Evolutionary conservation across 352 stramenopile species (phyloP).

Genomic region (Phytopythium kandeliae): DNA sequence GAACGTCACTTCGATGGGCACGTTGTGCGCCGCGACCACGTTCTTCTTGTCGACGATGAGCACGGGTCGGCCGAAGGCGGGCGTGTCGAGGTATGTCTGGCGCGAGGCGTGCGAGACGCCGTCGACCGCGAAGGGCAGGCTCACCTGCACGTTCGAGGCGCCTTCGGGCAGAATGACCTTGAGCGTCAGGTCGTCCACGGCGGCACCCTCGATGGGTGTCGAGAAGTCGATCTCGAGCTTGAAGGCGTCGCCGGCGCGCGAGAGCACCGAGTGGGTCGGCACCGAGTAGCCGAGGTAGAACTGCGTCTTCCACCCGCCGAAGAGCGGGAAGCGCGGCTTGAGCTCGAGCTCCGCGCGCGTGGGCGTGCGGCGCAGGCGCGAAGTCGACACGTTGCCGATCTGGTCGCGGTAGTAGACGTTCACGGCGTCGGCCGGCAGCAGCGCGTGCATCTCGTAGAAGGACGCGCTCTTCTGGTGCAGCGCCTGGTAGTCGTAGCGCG

Average conservation of each 20-base stretch:
- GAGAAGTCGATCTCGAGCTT: conserved; percentile 85
- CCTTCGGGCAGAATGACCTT: conserved; percentile 88
- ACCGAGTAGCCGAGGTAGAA: conserved; percentile 88
- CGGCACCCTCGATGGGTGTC: conserved; percentile 69
- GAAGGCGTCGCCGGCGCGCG: conserved; percentile 55
- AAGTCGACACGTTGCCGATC: conserved; percentile 89
- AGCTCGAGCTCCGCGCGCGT: conserved; percentile 71
- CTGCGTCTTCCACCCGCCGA: conserved; percentile 87
- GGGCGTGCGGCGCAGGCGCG: conserved; percentile 43
- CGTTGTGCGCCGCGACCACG: conserved; percentile 77
- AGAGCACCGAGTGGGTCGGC: conserved; percentile 73
- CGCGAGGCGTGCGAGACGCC: conserved; percentile 44
- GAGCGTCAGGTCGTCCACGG: conserved; percentile 80
- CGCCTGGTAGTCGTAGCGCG: conserved; percentile 78
- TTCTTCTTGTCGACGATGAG: conserved; percentile 82
- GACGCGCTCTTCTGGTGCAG: conserved; percentile 59
- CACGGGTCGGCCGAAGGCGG: conserved; percentile 70
- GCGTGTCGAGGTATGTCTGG: conserved; percentile 85
- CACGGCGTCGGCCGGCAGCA: conserved; percentile 67
- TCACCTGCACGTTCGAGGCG: conserved; percentile 69
- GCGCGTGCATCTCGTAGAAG: conserved; percentile 67
- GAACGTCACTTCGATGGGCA: conserved; percentile 84
- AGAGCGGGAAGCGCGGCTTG: conserved; percentile 82
- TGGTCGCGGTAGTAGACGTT: conserved; percentile 91
- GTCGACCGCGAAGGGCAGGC: conserved; percentile 71